Base-by-base conservation (phyloP, 805 yeast species). In the Yamadazyma takamatsuzukensis region DNA sequence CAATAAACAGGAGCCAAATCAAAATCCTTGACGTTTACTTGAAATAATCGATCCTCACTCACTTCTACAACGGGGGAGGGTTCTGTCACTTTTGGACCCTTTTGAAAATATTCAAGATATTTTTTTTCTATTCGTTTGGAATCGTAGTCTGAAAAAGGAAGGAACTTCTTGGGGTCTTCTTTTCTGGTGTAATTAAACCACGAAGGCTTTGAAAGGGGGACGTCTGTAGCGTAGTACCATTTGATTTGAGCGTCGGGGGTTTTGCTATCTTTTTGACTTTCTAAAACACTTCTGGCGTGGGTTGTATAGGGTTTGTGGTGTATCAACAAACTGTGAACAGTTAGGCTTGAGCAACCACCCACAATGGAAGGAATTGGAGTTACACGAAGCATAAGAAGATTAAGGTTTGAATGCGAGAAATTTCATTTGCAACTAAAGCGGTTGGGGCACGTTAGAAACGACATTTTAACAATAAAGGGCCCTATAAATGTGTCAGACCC, bases 161-260 rank as follows among this genome's bases (percentile, higher is more conserved):
- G 56, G 50, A 82, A 90, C 46, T 76, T 76, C 33, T 61, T 53
- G 0, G 95, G 77, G 3, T 64, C 55, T 26, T 65, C 61, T 0
- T 57, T 54, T 24, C 77, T 76, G 21, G 48, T 56, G 51, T 82
- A 84, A 13, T 68, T 52, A 41, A 66, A 69, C 56, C 79, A 74
- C 15, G 53, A 62, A 1, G 95, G 95, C 56, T 83, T 83, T 6
- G 74, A 57, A 9, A 64, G 53, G 1, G 96, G 95, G 5, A 78
- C 56, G 51, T 86, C 96, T 0, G 87, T 79, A 2, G 95, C 90
- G 47, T 86, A 82, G 52, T 76, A 87, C 97, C 97, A 88, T 40
- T 69, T 61, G 13, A 47, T 52, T 12, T 15, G 43, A 2, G 51
- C 34, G 6, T 34, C 26, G 2, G 56, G 55, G 7, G 30, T 16